Base-by-base conservation (phyloP, 2,329 filamentous ascomycete genomes). In the Fusarium armeniacum region DNA sequence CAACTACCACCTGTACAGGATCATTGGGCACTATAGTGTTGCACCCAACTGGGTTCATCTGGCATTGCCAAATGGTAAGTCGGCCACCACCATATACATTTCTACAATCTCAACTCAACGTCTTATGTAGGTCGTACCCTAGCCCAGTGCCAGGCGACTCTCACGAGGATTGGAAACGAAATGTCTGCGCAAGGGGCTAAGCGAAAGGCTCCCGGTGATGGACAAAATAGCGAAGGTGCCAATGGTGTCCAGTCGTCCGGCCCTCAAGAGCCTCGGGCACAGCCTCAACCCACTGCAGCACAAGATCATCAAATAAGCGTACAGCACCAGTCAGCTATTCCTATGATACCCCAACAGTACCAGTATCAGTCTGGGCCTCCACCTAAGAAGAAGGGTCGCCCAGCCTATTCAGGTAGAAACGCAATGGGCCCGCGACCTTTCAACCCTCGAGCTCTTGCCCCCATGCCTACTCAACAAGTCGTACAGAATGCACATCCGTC, bases 31-130 rank as follows among this genome's bases (percentile, higher is more conserved):
- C 40, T 77, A 82, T 61, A 76, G 76, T 12, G 72, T 84, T 55
- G 76, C 80, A 62, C 82, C 83, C 11, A 78, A 82, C 55, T 85
- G 83, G 83, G 78, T 83, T 75, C 78, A 76, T 46, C 85, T 85
- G 80, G 83, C 85, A 67, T 77, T 85, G 40, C 83, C 83, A 13
- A 69, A 73, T 58, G 83, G 83, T 85, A 80, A 63, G 79, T 74
- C 54, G 9, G 18, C 30, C 24, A 26, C 28, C 24, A 22, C 28
- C 5, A 30, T 28, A 5, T 55, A 10, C 16, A 26, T 20, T 22
- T 32, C 11, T 30, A 46, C 20, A 16, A 28, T 32, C 15, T 46
- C 57, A 56, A 59, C 43, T 40, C n/a, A 40, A 11, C 15, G 15
- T 44, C 20, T 62, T 30, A n/a, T 10, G 30, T 58, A 85, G 83